Percentiles rank a stretch among this genome's conserved stretches.
These are phyloP conservation scores for Ogataea nakhonphanomensis DNA, from an alignment of 805 yeast species.

Conservation along the genomic window DNA sequence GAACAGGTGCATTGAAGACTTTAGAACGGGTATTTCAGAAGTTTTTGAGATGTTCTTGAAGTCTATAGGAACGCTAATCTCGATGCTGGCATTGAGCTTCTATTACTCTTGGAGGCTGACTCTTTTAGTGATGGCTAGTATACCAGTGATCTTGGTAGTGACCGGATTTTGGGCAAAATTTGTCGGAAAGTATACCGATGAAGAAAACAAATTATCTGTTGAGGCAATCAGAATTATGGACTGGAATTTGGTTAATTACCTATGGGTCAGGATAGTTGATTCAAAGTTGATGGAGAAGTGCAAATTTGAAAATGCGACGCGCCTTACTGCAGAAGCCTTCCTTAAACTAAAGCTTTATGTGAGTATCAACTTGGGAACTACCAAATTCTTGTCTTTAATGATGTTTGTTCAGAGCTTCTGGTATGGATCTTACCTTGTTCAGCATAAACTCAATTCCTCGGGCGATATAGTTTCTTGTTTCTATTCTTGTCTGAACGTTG, in stretches of 20 bases:
- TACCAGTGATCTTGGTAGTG: conserved; percentile 60
- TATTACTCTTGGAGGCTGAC: conserved; percentile 84
- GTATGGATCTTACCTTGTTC: conserved; percentile 76
- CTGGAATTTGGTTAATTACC: conserved; percentile 65
- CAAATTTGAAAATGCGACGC: conserved; percentile 36
- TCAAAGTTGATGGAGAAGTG: conserved; percentile 51
- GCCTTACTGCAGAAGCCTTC: conserved; percentile 36
- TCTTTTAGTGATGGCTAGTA: conserved; percentile 64
- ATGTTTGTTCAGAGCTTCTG: conserved; percentile 92
- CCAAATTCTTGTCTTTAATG: conserved; percentile 55
- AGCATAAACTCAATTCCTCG: conserved; percentile 44
- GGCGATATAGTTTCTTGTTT: conserved; percentile 79
- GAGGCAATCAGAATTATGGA: conserved; percentile 57
- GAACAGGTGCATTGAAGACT: conserved; percentile 72
- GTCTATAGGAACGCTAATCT: conserved; percentile 48
- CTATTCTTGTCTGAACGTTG: conserved; percentile 73
- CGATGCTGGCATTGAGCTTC: conserved; percentile 62
- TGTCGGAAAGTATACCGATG: conserved; percentile 45
- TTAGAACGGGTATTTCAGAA: conserved; percentile 65
- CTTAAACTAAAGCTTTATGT: conserved; percentile 44
- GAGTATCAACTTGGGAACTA: conserved; percentile 52
- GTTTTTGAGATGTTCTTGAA: conserved; percentile 56
- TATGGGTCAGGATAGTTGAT: conserved; percentile 58
- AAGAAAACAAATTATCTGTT: conserved; percentile 57
- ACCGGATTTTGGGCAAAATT: conserved; percentile 49